Base-by-base conservation (phyloP, 768 basidiomycete species). In the Kwoniella mangroviensis region DNA sequence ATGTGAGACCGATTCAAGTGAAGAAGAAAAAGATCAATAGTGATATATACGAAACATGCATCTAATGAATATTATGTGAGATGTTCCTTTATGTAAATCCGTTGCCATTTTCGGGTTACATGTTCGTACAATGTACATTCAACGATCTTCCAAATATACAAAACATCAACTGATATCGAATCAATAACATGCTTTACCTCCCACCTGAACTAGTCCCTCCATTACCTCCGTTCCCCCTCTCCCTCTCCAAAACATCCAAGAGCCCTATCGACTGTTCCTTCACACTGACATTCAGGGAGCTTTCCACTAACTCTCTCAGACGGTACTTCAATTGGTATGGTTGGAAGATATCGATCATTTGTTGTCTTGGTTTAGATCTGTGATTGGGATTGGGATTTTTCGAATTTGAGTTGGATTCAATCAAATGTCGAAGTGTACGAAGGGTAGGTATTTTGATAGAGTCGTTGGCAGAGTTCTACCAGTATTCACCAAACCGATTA, bases 311-410 rank as follows among this genome's bases (percentile, higher is more conserved):
- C 7, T 75, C 75, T 28, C 54, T 56, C 4, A 78, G 45, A 22
- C 77, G 45, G 17, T 71, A 15, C 56, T 68, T 70, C 13, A 80
- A 68, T 53, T 75, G 74, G 65, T 80, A 80, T 4, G 77, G 79
- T 49, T 74, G 69, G 28, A 80, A 74, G 5, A 74, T 61, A 45
- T 76, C 77, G 12, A 80, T 49, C 60, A 80, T 74, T 13, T 66
- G 60, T 58, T 72, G 75, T 59, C 79, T 52, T 4, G 79, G 79
- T 55, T 70, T 67, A 12, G 53, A 21, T 12, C 24, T 24, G 21
- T 21, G n/a, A 22, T 54, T 21, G 17, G 19, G 41, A 41, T 60
- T 60, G 34, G 72, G 68, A 13, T 74, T 69, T 53, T 73, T 66
- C 12, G 72, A 63, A 21, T 72, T 75, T 49, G 73, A 67, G 19